Conservation (phyloP, 805 yeast species). For the Candida manassasensis region DNA sequence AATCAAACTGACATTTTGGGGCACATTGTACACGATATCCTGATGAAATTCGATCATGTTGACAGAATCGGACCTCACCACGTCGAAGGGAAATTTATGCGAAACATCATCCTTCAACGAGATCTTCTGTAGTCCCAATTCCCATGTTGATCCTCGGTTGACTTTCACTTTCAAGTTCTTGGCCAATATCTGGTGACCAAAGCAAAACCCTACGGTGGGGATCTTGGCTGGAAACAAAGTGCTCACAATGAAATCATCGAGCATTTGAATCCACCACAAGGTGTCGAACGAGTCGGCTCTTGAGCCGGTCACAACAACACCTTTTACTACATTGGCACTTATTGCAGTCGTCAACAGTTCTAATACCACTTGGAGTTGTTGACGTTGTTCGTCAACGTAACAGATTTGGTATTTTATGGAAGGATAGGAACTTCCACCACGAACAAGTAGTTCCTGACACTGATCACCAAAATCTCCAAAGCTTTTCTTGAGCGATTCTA, state of each 20-base stretch:
- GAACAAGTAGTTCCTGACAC: slow-evolving; percentile 27
- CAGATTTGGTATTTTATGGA: slow-evolving; percentile 33
- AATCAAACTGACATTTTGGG: slow-evolving; percentile 33
- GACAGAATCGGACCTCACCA: slow-evolving; percentile 18
- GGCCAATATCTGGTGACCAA: slow-evolving; percentile 80
- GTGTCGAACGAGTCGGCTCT: slow-evolving; percentile 41
- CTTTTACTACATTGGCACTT: slow-evolving; percentile 24
- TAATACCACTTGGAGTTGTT: slow-evolving; percentile 11
- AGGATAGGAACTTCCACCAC: slow-evolving; percentile 14
- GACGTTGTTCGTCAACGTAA: slow-evolving; percentile 12
- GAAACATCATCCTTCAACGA: slow-evolving; percentile 38
- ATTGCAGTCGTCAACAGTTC: slow-evolving; percentile 20
- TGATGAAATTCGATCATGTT: slow-evolving; percentile 35
- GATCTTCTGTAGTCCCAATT: slow-evolving; percentile 56
- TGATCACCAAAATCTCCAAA: slow-evolving; percentile 55
- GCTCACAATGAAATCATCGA: slow-evolving; percentile 31
- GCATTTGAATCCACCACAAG: slow-evolving; percentile 38
- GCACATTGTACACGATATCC: slow-evolving; percentile 36
- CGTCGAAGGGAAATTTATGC: slow-evolving; percentile 10
- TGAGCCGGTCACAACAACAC: slow-evolving; percentile 53
- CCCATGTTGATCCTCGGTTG: slow-evolving; percentile 55
- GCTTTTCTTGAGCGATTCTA: slow-evolving; percentile 20
- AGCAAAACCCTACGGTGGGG: slow-evolving; percentile 70
- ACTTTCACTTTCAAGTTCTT: slow-evolving; percentile 62
- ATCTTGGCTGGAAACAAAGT: slow-evolving; percentile 11